Evolutionary conservation across 352 stramenopile species (phyloP).

Genomic region (Globisporangium carolinianum): DNA sequence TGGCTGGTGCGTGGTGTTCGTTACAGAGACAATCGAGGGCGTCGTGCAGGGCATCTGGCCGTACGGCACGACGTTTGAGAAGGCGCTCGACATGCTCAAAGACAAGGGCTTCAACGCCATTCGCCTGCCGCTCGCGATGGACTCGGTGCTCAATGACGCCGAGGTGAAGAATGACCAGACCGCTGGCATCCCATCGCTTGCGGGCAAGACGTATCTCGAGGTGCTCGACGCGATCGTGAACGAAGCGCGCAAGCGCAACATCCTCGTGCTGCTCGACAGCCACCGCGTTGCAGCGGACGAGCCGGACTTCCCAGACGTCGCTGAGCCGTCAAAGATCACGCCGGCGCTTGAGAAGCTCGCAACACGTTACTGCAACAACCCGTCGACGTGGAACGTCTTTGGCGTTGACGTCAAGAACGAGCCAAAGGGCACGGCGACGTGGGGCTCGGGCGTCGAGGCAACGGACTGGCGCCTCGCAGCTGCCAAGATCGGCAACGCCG

Average conservation of each 20-base stretch:
- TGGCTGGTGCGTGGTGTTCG: too few species aligned
- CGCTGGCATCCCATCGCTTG: constrained; percentile 25
- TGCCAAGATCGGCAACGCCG: constrained; percentile 56
- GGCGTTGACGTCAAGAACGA: constrained; percentile 80
- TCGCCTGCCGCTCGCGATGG: constrained; percentile 58
- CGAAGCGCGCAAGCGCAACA: constrained; percentile 51
- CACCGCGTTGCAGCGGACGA: constrained; percentile 50
- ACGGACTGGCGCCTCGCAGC: constrained; percentile 68
- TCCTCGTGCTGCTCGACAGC: constrained; percentile 67
- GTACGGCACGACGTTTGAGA: constrained; percentile 45
- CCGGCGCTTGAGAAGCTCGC: constrained; percentile 47
- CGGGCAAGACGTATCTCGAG: constrained; percentile 51
- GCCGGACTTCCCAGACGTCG: constrained; percentile 52
- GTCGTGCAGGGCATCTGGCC: constrained; percentile 63
- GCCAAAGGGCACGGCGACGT: constrained; percentile 57
- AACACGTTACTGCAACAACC: constrained; percentile 54
- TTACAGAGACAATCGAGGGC: constrained; percentile 45
- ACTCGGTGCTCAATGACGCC: constrained; percentile 45
- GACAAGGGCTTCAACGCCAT: constrained; percentile 52
- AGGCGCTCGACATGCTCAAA: constrained; percentile 38
- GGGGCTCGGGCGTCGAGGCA: constrained; percentile 42
- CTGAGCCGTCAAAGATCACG: constrained; percentile 42
- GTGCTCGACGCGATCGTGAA: constrained; percentile 51
- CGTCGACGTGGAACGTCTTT: constrained; percentile 62
- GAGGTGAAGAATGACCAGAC: constrained; percentile 40